phyloP scores from a whole-genome alignment of 202 grass and related monocot genomes.

The Musa balbisiana region DNA sequence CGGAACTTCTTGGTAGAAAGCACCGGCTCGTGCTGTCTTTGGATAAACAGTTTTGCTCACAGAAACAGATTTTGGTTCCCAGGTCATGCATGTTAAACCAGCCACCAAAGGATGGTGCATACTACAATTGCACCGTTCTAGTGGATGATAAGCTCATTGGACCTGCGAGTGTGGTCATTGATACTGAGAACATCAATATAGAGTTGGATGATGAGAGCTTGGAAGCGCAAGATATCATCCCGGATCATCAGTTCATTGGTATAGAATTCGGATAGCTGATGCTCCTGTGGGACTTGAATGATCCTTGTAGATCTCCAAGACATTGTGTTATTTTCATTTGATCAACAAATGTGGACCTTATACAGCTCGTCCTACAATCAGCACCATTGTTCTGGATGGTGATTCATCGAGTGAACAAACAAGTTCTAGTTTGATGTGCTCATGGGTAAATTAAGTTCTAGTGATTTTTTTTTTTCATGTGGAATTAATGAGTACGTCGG shows the following conservation, averaged over 20 bases:
- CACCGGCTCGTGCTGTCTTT: slow-evolving; percentile 66
- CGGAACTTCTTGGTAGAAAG: slow-evolving; percentile 74
- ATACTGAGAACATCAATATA: slow-evolving; percentile 43
- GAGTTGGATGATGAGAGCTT: slow-evolving; percentile 41
- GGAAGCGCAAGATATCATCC: slow-evolving; percentile 23
- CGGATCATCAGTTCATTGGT: slow-evolving; percentile 32
- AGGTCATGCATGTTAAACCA: slow-evolving; percentile 72
- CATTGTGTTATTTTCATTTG: too few species aligned
- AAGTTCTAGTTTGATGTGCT: too few species aligned
- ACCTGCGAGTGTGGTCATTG: slow-evolving; percentile 56
- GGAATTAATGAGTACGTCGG: too few species aligned
- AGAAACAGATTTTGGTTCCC: slow-evolving; percentile 32
- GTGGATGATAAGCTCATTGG: slow-evolving; percentile 40
- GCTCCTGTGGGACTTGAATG: background rate
- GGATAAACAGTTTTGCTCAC: slow-evolving; percentile 27
- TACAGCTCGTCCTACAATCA: too few species aligned
- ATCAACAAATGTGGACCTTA: too few species aligned
- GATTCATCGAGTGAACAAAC: too few species aligned
- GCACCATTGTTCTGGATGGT: too few species aligned
- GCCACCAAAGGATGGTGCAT: slow-evolving; percentile 63
- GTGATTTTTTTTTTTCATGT: too few species aligned
- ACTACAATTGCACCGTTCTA: slow-evolving; percentile 63
- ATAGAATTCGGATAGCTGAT: slow-evolving; percentile 62
- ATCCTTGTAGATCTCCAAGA: too few species aligned
- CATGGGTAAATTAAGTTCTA: too few species aligned